Base-by-base conservation (phyloP, 495 filamentous ascomycete genomes). In the Podospora australis region DNA sequence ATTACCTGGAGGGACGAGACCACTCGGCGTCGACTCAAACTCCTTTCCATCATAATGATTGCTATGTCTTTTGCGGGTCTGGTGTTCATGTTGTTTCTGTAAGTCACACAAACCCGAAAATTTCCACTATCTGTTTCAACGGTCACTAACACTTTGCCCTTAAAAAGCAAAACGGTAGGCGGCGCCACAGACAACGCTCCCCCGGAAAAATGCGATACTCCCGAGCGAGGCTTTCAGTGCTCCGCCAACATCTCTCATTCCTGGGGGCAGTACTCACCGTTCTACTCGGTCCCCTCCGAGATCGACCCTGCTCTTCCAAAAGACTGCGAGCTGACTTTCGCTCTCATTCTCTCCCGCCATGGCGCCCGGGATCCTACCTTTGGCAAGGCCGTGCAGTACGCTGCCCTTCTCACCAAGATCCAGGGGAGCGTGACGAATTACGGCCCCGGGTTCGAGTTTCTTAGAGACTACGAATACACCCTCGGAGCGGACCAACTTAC, bases 211-310 rank as follows among this genome's bases (percentile, higher is more conserved):
- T 90, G 85, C 63, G 81, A 84, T 58, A 77, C 71, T 2, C 65
- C 81, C 11, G 53, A 77, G 11, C 55, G 64, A 41, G 88, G 87
- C 22, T 89, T 81, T 60, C 78, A 81, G 52, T 73, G 70, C 38
- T 45, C 49, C 39, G 46, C 51, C 5, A 28, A 72, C 13, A 70
- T 83, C 35, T 78, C 86, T 3, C 87, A 85, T 50, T 76, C 66
- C 48, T 94, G 88, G 89, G 89, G 88, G 44, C 86, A 89, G 58
- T 92, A 95, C 65, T 87, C 87, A 17, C 87, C 89, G 11, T 90
- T 78, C 63, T 94, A 84, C 69, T 73, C 78, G 0, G 79, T 90
- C 2, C 75, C 80, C 20, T 85, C 86, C 0, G 62, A 77, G 6
- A 73, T 88, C 34, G 69, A 77, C 3, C 50, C 71, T 1, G 62